These are phyloP conservation scores for Cyclocybe aegerita DNA, from an alignment of 768 basidiomycete species.

Conservation along the genomic window DNA sequence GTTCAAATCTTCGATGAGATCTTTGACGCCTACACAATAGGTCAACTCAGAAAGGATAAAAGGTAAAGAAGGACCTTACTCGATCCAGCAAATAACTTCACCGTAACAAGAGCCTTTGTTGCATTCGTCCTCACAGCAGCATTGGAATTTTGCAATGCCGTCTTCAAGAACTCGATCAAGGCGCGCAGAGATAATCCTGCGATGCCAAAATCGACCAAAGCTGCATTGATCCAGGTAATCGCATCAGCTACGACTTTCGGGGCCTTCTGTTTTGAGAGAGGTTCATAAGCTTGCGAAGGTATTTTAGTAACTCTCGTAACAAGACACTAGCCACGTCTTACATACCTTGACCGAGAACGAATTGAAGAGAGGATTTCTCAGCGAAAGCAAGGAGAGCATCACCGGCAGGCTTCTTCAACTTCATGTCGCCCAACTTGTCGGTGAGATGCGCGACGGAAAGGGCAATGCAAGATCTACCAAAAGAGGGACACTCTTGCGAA, in stretches of 20 bases:
- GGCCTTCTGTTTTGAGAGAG: slow-evolving; percentile 92
- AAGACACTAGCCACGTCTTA: neutral
- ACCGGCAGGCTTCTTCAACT: slow-evolving; percentile 94
- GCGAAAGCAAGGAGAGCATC: slow-evolving; percentile 82
- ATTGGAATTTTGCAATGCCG: slow-evolving; percentile 87
- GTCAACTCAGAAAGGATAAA: neutral
- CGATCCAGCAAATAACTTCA: slow-evolving; percentile 88
- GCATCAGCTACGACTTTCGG: slow-evolving; percentile 96
- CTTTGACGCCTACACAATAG: slow-evolving; percentile 71
- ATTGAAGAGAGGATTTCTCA: slow-evolving; percentile 92
- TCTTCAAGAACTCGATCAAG: slow-evolving; percentile 90
- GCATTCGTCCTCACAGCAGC: slow-evolving; percentile 91
- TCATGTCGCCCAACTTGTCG: slow-evolving; percentile 95
- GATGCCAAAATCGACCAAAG: slow-evolving; percentile 89
- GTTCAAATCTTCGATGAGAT: slow-evolving; percentile 92
- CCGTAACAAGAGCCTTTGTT: slow-evolving; percentile 88
- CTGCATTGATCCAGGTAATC: slow-evolving; percentile 82
- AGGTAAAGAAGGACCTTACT: slow-evolving; percentile 41
- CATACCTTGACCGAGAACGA: slow-evolving; percentile 89
- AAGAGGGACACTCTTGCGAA: slow-evolving; percentile 77
- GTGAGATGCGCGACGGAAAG: slow-evolving; percentile 78
- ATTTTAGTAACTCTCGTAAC: slow-evolving; percentile 1
- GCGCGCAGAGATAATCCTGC: slow-evolving; percentile 78
- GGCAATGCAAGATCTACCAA: slow-evolving; percentile 83
- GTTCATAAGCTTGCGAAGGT: slow-evolving; percentile 74